Evolutionary conservation across 2,329 filamentous ascomycete genomes (phyloP).

Genomic region (Neofusicoccum ribis): DNA sequence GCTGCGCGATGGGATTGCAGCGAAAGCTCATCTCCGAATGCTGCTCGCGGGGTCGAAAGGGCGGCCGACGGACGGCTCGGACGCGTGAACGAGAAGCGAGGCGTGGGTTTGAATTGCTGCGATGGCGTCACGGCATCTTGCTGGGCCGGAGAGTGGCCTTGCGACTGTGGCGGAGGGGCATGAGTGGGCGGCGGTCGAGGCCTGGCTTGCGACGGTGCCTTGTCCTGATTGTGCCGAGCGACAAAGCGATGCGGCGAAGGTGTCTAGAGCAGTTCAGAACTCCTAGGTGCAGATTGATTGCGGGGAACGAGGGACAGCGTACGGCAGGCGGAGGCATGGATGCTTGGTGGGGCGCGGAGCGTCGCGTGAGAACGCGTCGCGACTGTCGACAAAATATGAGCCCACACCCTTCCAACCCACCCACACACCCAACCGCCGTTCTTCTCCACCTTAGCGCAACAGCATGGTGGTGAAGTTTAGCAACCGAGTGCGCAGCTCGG

Average conservation of each 20-base stretch:
- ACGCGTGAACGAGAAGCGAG: slow-evolving; percentile 32
- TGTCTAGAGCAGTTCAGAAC: background rate
- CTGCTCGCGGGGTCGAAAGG: background rate
- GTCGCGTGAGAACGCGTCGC: slow-evolving; percentile 1
- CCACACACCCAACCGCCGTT: background rate
- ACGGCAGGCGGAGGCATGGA: slow-evolving; percentile 11
- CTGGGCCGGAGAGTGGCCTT: background rate
- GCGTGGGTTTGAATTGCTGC: slow-evolving; percentile 31
- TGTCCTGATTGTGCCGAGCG: background rate
- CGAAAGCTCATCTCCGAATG: slow-evolving; percentile 6
- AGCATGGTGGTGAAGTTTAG: background rate
- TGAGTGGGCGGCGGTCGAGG: background rate
- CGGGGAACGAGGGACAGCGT: background rate
- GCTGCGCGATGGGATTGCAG: background rate
- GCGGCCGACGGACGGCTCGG: background rate
- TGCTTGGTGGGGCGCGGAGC: slow-evolving; percentile 3
- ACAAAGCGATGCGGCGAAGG: slow-evolving; percentile 9
- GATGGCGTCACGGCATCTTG: slow-evolving; percentile 6
- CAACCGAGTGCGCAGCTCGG: background rate
- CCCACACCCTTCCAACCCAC: no score
- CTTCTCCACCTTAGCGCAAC: background rate
- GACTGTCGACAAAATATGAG: no score
- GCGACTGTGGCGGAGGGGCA: background rate
- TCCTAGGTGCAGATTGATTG: background rate
- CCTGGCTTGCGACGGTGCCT: background rate